Percentiles rank a stretch among this genome's conserved stretches.
Conservation (phyloP, 1,284 basidiomycete genomes). For the Heimioporus punctisporus region DNA sequence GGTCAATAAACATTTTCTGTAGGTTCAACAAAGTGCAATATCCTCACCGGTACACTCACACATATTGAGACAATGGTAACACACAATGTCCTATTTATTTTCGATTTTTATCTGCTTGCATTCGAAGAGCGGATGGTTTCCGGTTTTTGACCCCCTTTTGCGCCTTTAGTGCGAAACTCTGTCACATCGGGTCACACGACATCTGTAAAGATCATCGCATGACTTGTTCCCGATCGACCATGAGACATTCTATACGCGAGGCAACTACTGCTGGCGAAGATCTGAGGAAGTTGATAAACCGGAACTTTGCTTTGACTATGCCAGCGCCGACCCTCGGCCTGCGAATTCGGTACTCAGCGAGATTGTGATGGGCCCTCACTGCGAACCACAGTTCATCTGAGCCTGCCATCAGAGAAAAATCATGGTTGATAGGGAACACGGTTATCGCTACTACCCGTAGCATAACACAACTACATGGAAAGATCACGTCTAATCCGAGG, state of each 20-base stretch:
- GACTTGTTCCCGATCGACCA: slow-evolving; percentile 86
- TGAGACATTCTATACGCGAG: slow-evolving; percentile 86
- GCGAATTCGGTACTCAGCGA: slow-evolving; percentile 82
- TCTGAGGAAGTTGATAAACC: slow-evolving; percentile 84
- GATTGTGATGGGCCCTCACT: slow-evolving; percentile 58
- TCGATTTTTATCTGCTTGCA: no score
- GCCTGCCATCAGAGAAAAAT: slow-evolving; percentile 58
- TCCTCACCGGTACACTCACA: no score
- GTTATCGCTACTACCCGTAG: slow-evolving; percentile 86
- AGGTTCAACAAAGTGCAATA: no score
- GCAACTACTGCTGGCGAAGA: slow-evolving; percentile 83
- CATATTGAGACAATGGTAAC: no score
- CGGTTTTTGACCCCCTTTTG: no score
- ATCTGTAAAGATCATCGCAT: no score
- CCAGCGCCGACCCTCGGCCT: slow-evolving; percentile 92
- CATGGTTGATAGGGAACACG: slow-evolving; percentile 89
- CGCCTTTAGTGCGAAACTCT: no score
- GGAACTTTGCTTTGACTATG: slow-evolving; percentile 98
- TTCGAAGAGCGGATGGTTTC: no score
- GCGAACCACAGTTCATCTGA: slow-evolving; percentile 35
- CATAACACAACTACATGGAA: slow-evolving; percentile 61
- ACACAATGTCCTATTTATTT: no score
- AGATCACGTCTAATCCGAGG: slow-evolving; percentile 26
- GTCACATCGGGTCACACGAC: no score
- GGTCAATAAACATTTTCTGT: no score